These are phyloP conservation scores for Harringtonia lauricola DNA, from an alignment of 2,329 filamentous ascomycete genomes.

Conservation along the genomic window DNA sequence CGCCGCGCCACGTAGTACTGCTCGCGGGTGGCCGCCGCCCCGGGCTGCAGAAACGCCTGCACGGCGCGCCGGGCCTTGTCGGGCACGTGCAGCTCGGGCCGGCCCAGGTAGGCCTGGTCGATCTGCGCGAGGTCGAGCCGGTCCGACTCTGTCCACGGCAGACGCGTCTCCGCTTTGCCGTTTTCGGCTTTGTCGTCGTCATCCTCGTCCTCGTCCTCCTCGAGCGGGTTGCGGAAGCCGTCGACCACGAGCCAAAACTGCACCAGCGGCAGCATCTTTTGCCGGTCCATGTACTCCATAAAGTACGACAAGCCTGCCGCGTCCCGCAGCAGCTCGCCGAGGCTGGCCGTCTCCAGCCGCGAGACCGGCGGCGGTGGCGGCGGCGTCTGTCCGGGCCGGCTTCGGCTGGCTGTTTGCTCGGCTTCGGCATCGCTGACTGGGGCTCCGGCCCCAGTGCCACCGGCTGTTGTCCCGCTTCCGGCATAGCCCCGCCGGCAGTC, in stretches of 20 bases:
- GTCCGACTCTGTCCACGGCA: conserved; percentile 73
- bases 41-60: conserved; percentile 66
- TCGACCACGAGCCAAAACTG: conserved; percentile 99
- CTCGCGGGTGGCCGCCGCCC: conserved; percentile 60
- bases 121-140: conserved; percentile 84
- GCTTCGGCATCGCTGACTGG: too few species aligned
- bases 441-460: background rate
- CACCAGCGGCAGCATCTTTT: conserved; percentile 74
- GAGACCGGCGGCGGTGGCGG: conserved; percentile 33
- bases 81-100: conserved; percentile 68
- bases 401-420: too few species aligned
- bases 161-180: conserved; percentile 45
- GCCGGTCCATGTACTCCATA: conserved; percentile 99
- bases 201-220: conserved; percentile 78
- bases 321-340: conserved; percentile 81
- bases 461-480: background rate
- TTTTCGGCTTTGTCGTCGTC: conserved; percentile 59
- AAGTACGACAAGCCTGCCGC: conserved; percentile 91
- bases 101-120: conserved; percentile 77
- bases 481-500: conserved; percentile 17
- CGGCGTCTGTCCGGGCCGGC: background rate
- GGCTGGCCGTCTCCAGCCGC: conserved; percentile 59
- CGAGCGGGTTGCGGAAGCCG: conserved; percentile 85
- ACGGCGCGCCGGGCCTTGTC: conserved; percentile 59
- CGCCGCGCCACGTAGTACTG: conserved; percentile 78